A percentile compares a stretch with the other conserved stretches of the same genome.
These are phyloP conservation scores for Verticillium nubilum DNA, from an alignment of 2,329 filamentous ascomycete genomes.

Conservation along the genomic window DNA sequence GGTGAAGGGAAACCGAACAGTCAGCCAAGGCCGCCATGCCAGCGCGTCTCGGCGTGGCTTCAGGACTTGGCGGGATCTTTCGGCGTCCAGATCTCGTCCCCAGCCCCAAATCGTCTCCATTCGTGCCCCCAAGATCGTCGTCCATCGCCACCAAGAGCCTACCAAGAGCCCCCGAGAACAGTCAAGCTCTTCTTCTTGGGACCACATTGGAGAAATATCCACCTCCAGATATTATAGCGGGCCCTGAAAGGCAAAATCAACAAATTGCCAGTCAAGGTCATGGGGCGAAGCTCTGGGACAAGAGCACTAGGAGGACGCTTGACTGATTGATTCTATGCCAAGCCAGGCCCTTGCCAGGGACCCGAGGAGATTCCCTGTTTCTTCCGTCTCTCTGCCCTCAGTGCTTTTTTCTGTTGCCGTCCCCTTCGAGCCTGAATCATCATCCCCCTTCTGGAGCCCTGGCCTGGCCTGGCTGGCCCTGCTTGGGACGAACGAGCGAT, in stretches of 20 bases:
- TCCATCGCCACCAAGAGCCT: background rate
- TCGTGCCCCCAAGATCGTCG: background rate
- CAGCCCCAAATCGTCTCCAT: background rate
- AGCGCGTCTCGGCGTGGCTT: background rate
- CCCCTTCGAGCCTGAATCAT: background rate
- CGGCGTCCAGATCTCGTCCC: background rate
- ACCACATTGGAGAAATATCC: background rate
- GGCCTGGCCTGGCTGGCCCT: background rate
- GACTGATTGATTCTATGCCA: background rate
- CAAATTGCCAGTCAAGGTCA: background rate
- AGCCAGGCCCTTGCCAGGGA: background rate
- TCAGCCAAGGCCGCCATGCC: background rate
- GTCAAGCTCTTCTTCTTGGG: background rate
- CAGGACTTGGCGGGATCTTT: background rate
- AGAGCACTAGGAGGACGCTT: background rate
- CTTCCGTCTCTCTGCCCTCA: background rate
- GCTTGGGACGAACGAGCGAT: background rate
- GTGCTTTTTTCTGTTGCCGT: background rate
- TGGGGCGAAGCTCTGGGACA: background rate
- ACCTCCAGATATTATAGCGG: background rate
- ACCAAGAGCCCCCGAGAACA: background rate
- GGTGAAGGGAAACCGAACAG: background rate
- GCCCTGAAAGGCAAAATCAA: background rate
- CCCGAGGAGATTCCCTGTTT: background rate
- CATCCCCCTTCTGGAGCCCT: background rate